Percentiles rank a stretch among this genome's conserved stretches.
Evolutionary conservation across 75 land plant genomes (phyloP).

Genomic region (Sequoiadendron giganteum): DNA sequence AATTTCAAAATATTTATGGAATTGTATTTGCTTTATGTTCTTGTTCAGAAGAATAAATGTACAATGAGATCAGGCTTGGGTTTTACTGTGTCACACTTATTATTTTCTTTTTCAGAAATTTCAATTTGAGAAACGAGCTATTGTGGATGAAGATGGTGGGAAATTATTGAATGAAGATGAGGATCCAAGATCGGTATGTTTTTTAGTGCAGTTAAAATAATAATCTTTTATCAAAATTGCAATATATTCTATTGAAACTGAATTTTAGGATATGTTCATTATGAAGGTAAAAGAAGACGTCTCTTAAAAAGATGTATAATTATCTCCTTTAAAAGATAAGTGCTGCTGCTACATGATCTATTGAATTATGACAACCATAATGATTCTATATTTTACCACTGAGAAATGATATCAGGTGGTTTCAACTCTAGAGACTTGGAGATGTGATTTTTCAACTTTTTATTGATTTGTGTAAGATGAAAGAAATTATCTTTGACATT

Average conservation of each 20-base stretch:
- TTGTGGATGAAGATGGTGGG: slow-evolving; percentile 77
- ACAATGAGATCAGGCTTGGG: neutral
- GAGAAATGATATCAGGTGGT: neutral
- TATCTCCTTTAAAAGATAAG: neutral
- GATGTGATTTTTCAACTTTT: neutral
- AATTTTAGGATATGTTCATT: neutral
- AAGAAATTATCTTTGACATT: neutral
- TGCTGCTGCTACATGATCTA: neutral
- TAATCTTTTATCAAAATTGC: neutral
- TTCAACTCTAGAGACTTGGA: neutral
- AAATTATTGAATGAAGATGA: slow-evolving; percentile 93
- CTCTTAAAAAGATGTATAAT: neutral
- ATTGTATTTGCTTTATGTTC: neutral
- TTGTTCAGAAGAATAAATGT: neutral
- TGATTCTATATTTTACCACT: neutral
- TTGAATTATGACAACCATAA: neutral
- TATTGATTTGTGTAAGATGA: neutral
- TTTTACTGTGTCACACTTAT: neutral
- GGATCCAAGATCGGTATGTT: slow-evolving; percentile 86
- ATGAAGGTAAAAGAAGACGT: neutral
- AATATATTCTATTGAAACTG: neutral
- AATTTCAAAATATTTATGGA: neutral
- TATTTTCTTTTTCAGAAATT: slow-evolving; percentile 51
- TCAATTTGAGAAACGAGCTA: slow-evolving; percentile 82
- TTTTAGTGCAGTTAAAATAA: neutral